A percentile compares a stretch with the other conserved stretches of the same genome.
phyloP scores from a whole-genome alignment of 2,329 filamentous ascomycete species.

The Diaporthe sp. region DNA sequence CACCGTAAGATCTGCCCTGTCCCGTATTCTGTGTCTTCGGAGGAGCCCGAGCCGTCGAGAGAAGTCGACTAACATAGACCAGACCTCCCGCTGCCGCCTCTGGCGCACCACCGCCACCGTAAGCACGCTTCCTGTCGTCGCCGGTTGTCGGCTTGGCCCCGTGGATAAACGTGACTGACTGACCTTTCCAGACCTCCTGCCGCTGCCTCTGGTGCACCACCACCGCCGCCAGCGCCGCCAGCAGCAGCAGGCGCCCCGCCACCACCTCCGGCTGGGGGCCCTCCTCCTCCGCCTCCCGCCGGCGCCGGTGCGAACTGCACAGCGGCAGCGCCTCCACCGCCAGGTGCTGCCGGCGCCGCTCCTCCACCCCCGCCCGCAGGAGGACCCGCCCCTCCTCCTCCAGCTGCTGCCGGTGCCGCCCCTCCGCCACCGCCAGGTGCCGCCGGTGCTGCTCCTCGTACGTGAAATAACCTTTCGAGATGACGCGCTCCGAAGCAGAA shows the following conservation, averaged over 20 bases:
- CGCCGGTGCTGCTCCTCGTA: not conserved
- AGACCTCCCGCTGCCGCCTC: slow-evolving; percentile 1
- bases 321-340: not conserved
- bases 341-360: not conserved
- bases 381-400: not conserved
- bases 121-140: not conserved
- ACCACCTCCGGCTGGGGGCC: not conserved
- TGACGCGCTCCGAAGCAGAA: too few species aligned
- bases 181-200: slow-evolving; percentile 7
- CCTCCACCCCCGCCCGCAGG: not conserved
- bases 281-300: not conserved
- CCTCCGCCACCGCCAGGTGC: not conserved
- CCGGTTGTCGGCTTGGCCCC: not conserved
- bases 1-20: not conserved
- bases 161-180: not conserved
- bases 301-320: slow-evolving; percentile 6
- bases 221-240: not conserved
- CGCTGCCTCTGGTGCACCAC: not conserved
- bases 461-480: not conserved
- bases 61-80: not conserved
- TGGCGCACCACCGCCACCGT: not conserved
- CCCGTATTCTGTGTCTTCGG: too few species aligned
- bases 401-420: not conserved
- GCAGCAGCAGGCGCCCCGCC: not conserved
- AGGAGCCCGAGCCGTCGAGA: not conserved